Evolutionary conservation across 805 yeast genomes (phyloP), one percentile per base, ranked within the genome.

Genomic region (Candida palmyrensis): DNA sequence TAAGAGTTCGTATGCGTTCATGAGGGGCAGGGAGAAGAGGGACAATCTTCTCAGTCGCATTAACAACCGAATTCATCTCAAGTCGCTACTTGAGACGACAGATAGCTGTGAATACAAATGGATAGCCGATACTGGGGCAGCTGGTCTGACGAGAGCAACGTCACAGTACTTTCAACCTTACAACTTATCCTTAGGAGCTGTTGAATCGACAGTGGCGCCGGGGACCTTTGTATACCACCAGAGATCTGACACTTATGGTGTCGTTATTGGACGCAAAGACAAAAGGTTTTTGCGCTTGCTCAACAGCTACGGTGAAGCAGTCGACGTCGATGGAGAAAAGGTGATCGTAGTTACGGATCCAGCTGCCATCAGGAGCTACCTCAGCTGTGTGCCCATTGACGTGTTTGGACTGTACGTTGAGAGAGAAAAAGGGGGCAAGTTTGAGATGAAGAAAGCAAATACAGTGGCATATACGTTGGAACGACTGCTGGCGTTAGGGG

Each of bases 361-460:
- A 6, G 10, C 11, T 6, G 12, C 5, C 13, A 15, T 28, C 11
- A 8, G n/a, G 8, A 17, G 6, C 6, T 28, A 18, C 12, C 22
- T 28, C 17, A 28, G 22, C 8, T 15, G 20, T 13, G 6, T 14
- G 6, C 12, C 16, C 5, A 22, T 28, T 8, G 20, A 12, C 21
- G 6, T 20, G 25, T 11, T 31, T 11, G 34, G 34, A 14, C 29
- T 21, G 12, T 31, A 24, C 16, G 34, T 31, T 4, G 25, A 31
- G 22, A 18, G 29, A n/a, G 24, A 21, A 17, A 29, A 19, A 18
- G 32, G 25, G 9, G 6, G 10, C 12, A 20, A n/a, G 22, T 29
- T 29, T 14, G 32, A 29, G 13, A 7, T 28, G 8, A 10, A 17
- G 10, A 28, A 12, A 16, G 20, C 30, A 28, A 28, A n/a, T 16